Percentiles rank a stretch among this genome's conserved stretches.
These are phyloP conservation scores for Apiospora saccharicola DNA, from an alignment of 2,329 filamentous ascomycete genomes.

Conservation along the genomic window DNA sequence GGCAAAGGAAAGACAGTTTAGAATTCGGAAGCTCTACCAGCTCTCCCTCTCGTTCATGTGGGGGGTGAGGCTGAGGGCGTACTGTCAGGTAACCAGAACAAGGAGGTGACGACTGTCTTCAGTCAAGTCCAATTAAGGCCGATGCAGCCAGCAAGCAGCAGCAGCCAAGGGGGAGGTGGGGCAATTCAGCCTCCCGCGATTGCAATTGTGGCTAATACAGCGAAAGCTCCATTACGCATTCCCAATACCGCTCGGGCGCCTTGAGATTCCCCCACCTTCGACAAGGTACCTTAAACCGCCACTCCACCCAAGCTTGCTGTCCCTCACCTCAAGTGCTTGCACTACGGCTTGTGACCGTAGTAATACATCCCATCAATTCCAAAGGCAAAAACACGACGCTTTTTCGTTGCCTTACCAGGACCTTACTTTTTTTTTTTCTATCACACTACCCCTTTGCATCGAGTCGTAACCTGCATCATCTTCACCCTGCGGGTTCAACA, in stretches of 20 bases:
- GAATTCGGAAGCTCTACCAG: constrained; percentile 11
- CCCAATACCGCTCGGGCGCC: too few species aligned
- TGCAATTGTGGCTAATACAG: background rate
- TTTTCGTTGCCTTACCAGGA: constrained; percentile 1
- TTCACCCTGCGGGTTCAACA: background rate
- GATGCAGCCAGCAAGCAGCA: too few species aligned
- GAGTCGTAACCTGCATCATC: background rate
- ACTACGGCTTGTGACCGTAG: constrained; percentile 3
- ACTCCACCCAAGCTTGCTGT: constrained; percentile 18
- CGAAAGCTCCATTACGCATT: background rate
- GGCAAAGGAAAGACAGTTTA: constrained; percentile 3
- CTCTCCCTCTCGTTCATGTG: constrained; percentile 16
- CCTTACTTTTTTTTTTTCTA: background rate
- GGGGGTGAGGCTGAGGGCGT: constrained; percentile 19
- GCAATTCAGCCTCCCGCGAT: constrained; percentile 6
- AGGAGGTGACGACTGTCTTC: constrained; percentile 11
- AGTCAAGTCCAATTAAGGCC: constrained; percentile 4
- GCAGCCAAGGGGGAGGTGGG: background rate
- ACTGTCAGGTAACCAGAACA: background rate
- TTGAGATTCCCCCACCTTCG: constrained; percentile 17
- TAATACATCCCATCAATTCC: constrained; percentile 4
- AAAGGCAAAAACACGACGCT: constrained; percentile 19
- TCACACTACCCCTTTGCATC: background rate
- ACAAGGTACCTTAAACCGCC: constrained; percentile 17
- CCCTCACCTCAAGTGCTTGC: constrained; percentile 2